Conservation (phyloP, 2,329 filamentous ascomycete genomes). For the Penicillium sp. region DNA sequence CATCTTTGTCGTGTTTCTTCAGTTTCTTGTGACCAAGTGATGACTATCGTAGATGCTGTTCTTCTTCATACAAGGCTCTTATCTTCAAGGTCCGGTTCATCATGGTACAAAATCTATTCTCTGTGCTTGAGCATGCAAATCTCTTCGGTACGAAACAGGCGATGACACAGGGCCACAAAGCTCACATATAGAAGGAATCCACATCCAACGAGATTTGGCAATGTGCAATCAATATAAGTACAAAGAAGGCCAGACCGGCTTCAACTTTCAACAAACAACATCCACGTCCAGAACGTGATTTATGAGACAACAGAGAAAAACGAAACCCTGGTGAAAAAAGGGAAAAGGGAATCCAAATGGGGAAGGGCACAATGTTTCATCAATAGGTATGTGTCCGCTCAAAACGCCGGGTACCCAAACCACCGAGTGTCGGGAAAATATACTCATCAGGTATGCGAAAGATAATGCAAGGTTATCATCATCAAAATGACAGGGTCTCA, state of each 20-base stretch:
- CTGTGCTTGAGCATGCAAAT: not conserved
- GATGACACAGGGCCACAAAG: not conserved
- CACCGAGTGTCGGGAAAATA: conserved; percentile 19
- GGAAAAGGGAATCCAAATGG: conserved; percentile 7
- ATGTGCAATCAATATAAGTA: conserved; percentile 30
- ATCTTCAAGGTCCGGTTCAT: not conserved
- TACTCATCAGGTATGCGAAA: conserved; percentile 26
- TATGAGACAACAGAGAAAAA: conserved; percentile 6
- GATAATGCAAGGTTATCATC: conserved; percentile 22
- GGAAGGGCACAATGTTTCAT: conserved; percentile 18
- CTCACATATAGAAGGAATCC: not conserved
- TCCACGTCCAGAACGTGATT: conserved; percentile 19
- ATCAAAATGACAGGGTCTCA: conserved; percentile 18
- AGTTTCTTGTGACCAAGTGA: not conserved
- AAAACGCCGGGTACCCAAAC: conserved; percentile 26
- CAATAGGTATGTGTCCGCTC: conserved; percentile 29
- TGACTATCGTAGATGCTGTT: not conserved
- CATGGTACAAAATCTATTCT: not conserved
- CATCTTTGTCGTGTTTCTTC: conserved; percentile 11
- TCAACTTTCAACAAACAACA: conserved; percentile 14
- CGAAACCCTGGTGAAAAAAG: conserved; percentile 3
- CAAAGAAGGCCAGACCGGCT: conserved; percentile 25
- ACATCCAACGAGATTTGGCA: conserved; percentile 10
- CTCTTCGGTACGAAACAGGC: not conserved
- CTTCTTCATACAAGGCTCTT: not conserved